These are phyloP conservation scores for Ophiosphaerella narmari DNA, from an alignment of 2,329 filamentous ascomycete species.

Conservation along the genomic window DNA sequence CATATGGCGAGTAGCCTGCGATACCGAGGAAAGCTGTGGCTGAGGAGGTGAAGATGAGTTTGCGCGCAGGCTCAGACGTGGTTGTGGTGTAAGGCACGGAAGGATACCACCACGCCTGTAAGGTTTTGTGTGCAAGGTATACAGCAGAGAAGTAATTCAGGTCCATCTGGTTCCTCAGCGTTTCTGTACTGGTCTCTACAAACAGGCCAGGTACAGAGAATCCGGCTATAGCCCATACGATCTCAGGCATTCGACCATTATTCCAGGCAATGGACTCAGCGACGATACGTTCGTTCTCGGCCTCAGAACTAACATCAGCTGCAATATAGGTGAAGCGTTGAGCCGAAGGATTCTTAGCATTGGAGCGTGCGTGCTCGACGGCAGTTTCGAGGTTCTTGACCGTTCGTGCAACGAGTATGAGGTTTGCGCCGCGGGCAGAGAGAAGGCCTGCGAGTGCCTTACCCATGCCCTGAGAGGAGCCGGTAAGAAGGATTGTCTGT, in stretches of 20 bases:
- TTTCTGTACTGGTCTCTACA: conserved; percentile 70
- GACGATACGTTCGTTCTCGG: conserved; percentile 73
- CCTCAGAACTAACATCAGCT: conserved; percentile 75
- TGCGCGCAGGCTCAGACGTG: conserved; percentile 57
- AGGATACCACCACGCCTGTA: conserved; percentile 72
- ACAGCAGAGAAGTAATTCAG: conserved; percentile 87
- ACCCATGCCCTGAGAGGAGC: conserved; percentile 92
- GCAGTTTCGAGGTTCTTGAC: conserved; percentile 73
- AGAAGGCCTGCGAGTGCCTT: conserved; percentile 74
- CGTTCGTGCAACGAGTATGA: conserved; percentile 84
- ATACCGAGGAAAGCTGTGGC: conserved; percentile 75
- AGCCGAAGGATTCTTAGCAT: conserved; percentile 65
- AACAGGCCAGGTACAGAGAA: conserved; percentile 75
- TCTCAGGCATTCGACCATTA: conserved; percentile 70
- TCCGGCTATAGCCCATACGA: conserved; percentile 91
- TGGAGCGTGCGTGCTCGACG: conserved; percentile 67
- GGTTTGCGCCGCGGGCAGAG: conserved; percentile 79
- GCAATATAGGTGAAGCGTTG: conserved; percentile 85
- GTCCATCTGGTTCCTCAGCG: conserved; percentile 80
- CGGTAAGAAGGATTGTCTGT: conserved; percentile 86
- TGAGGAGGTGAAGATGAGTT: conserved; percentile 87
- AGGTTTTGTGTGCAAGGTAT: conserved; percentile 81
- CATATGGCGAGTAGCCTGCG: conserved; percentile 82
- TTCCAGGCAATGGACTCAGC: conserved; percentile 80
- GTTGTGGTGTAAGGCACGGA: conserved; percentile 43